Percentiles rank a stretch among this genome's conserved stretches.
Evolutionary conservation across 2,329 filamentous ascomycete species (phyloP).

Genomic region (Fusarium sp.): DNA sequence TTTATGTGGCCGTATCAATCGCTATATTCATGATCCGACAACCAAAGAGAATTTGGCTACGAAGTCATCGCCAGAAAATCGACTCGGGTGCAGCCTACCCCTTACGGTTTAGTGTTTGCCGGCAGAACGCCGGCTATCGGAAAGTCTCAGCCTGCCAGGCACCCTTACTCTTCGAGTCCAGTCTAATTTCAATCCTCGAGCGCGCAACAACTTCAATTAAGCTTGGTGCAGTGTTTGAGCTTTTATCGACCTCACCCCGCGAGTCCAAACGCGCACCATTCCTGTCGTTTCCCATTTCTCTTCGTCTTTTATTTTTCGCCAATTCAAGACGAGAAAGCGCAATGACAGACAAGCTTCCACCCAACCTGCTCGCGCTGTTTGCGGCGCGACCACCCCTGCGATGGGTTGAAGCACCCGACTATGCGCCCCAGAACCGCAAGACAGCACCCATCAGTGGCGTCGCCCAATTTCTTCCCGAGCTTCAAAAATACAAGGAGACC

Average conservation of each 20-base stretch:
- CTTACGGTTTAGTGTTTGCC: slow-evolving; percentile 42
- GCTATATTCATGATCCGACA: slow-evolving; percentile 47
- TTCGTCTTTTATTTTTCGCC: slow-evolving; percentile 7
- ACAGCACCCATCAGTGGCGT: slow-evolving; percentile 80
- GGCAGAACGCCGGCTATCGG: slow-evolving; percentile 42
- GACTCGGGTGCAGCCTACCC: slow-evolving; percentile 35
- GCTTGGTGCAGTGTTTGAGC: slow-evolving; percentile 8
- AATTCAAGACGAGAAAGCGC: slow-evolving; percentile 43
- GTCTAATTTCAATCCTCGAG: slow-evolving; percentile 44
- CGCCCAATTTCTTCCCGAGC: slow-evolving; percentile 77
- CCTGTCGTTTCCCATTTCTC: neutral
- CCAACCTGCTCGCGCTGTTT: slow-evolving; percentile 92
- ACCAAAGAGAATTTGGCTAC: slow-evolving; percentile 36
- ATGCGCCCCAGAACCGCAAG: slow-evolving; percentile 83
- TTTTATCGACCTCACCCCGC: slow-evolving; percentile 22
- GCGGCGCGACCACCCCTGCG: slow-evolving; percentile 91
- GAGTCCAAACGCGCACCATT: slow-evolving; percentile 25
- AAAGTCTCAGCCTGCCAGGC: slow-evolving; percentile 27
- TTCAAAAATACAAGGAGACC: slow-evolving; percentile 82
- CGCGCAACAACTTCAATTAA: slow-evolving; percentile 42
- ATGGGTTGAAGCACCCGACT: slow-evolving; percentile 86
- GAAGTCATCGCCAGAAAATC: slow-evolving; percentile 44
- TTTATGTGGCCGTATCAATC: slow-evolving; percentile 51
- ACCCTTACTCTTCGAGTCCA: slow-evolving; percentile 20
- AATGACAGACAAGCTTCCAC: slow-evolving; percentile 98